Evolutionary conservation across 352 stramenopile genomes (phyloP).

Genomic region (Globisporangium paddicum): DNA sequence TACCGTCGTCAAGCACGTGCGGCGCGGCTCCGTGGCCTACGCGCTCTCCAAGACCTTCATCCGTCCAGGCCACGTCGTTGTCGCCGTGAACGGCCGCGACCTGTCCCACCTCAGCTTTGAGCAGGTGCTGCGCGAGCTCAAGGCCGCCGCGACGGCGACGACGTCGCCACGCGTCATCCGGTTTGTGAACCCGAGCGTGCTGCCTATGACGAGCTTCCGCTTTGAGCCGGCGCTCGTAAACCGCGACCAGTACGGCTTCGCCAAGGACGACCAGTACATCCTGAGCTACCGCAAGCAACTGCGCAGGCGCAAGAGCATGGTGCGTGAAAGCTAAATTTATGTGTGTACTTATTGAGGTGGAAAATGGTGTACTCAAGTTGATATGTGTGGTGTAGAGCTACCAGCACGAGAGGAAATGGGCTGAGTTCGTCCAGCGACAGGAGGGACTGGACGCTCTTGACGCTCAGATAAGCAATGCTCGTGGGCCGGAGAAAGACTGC

Average conservation of each 20-base stretch:
- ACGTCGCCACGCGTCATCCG: constrained; percentile 30
- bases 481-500: neutral
- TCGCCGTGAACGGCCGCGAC: constrained; percentile 43
- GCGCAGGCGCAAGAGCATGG: constrained; percentile 30
- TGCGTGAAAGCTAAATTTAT: constrained; percentile 7
- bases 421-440: constrained; percentile 32
- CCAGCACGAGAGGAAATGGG: constrained; percentile 34
- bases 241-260: constrained; percentile 53
- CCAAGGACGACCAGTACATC: constrained; percentile 56
- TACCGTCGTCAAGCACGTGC: constrained; percentile 36
- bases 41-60: constrained; percentile 21
- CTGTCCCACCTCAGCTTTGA: constrained; percentile 29
- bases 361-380: neutral
- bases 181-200: constrained; percentile 38
- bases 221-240: constrained; percentile 35
- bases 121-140: constrained; percentile 27
- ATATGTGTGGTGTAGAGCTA: constrained; percentile 25
- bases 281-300: constrained; percentile 36
- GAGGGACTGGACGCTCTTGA: constrained; percentile 35
- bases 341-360: neutral
- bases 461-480: constrained; percentile 13
- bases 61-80: constrained; percentile 36
- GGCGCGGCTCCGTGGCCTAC: constrained; percentile 25
- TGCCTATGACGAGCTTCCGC: constrained; percentile 25
- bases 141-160: constrained; percentile 10